phyloP scores from a whole-genome alignment of 2,329 filamentous ascomycete species.

The Cercospora zeina region DNA sequence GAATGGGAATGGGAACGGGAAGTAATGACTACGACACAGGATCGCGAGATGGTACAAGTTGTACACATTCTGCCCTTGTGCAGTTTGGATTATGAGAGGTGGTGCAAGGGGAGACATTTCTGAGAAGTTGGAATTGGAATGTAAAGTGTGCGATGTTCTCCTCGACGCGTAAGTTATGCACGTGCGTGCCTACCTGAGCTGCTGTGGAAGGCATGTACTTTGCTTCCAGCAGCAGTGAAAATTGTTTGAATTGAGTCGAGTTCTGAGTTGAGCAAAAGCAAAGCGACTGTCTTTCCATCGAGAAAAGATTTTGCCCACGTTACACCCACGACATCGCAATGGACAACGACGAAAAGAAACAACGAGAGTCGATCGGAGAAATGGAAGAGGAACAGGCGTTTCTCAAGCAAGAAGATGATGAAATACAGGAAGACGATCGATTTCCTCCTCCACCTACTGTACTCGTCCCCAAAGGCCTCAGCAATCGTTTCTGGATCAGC shows the following conservation, averaged over 20 bases:
- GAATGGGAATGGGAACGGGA: no score
- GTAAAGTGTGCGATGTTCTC: background rate
- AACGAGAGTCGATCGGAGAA: conserved; percentile 21
- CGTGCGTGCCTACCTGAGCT: no score
- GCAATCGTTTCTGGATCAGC: conserved; percentile 29
- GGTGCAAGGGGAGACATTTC: conserved; percentile 15
- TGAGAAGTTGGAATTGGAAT: background rate
- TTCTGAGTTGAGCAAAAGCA: no score
- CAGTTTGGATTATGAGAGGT: background rate
- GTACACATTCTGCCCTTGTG: background rate
- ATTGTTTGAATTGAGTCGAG: no score
- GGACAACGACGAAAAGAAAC: conserved; percentile 14
- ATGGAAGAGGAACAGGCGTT: conserved; percentile 27
- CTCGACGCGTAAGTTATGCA: background rate
- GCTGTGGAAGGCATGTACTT: no score
- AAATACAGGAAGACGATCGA: background rate
- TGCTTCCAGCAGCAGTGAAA: no score
- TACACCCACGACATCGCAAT: no score
- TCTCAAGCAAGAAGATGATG: conserved; percentile 21
- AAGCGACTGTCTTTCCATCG: no score
- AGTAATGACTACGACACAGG: background rate
- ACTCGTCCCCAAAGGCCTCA: conserved; percentile 12
- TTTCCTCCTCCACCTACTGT: background rate
- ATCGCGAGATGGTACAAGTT: background rate
- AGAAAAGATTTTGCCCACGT: no score